phyloP scores from a whole-genome alignment of 176 grass and related monocot genomes.

The Juncus inflexus region DNA sequence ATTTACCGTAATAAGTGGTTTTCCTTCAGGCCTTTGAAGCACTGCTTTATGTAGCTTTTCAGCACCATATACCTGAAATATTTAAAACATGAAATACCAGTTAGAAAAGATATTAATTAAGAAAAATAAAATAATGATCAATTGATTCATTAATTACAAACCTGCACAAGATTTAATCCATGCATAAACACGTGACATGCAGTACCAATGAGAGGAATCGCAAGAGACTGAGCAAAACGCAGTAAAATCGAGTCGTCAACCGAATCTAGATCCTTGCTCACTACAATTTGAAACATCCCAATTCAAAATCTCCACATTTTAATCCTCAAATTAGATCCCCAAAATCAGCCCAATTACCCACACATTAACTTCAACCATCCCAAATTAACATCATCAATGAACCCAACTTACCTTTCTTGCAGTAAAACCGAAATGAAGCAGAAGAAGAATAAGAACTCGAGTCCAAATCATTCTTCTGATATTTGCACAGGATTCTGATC shows the following conservation, averaged over 20 bases:
- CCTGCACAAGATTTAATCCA: conserved; percentile 85
- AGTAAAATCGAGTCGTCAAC: conserved; percentile 64
- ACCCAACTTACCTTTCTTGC: conserved; percentile 50
- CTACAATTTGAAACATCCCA: conserved; percentile 27
- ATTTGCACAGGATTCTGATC: conserved; percentile 33
- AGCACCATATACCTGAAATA: conserved; percentile 79
- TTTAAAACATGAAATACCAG: conserved; percentile 21
- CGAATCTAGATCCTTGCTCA: conserved; percentile 52
- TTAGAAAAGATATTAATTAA: conserved; percentile 4
- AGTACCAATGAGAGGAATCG: conserved; percentile 73
- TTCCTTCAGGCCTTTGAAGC: conserved; percentile 62
- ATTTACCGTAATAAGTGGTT: conserved; percentile 70
- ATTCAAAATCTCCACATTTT: neutral
- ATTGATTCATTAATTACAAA: conserved; percentile 30
- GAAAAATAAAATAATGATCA: conserved; percentile 5
- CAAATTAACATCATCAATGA: neutral
- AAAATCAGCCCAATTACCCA: neutral
- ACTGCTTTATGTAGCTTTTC: conserved; percentile 82
- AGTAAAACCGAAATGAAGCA: conserved; percentile 55
- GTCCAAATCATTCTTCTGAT: conserved; percentile 4
- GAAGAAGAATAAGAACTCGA: conserved; percentile 33
- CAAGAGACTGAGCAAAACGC: conserved; percentile 65
- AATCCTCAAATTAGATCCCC: neutral
- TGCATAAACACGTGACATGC: conserved; percentile 98
- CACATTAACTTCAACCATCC: neutral